Conservation (phyloP, 495 filamentous ascomycete species). For the Ascobolus immersus region DNA sequence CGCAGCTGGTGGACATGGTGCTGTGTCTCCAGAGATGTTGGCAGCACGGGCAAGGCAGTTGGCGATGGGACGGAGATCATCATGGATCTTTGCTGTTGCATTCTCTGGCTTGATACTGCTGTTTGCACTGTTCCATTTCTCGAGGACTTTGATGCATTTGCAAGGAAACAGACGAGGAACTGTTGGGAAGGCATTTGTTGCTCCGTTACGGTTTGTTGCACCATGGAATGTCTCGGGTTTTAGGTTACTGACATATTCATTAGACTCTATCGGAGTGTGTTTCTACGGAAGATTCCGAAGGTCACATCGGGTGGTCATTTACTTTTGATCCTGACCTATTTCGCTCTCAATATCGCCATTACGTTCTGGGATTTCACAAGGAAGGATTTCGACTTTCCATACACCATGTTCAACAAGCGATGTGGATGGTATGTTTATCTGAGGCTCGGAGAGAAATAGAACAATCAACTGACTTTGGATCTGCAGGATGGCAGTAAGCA, state of each 20-base stretch:
- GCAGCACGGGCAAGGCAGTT: not conserved
- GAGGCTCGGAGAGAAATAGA: not conserved
- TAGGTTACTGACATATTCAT: not conserved
- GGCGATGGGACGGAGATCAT: not conserved
- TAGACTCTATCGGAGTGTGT: slow-evolving; percentile 11
- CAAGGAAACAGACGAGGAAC: slow-evolving; percentile 4
- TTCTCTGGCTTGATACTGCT: slow-evolving; percentile 8
- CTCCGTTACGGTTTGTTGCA: slow-evolving; percentile 6
- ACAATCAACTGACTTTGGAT: not conserved
- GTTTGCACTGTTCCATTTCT: slow-evolving; percentile 8
- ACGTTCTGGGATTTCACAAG: slow-evolving; percentile 24
- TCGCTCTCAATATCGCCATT: slow-evolving; percentile 26
- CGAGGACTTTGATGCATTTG: slow-evolving; percentile 6
- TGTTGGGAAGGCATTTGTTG: slow-evolving; percentile 6
- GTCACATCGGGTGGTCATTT: slow-evolving; percentile 29
- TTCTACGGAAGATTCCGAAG: slow-evolving; percentile 23
- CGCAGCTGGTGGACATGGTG: too few relatives aligned
- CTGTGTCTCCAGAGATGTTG: too few relatives aligned
- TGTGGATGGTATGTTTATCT: slow-evolving; percentile 25
- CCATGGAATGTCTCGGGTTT: not conserved
- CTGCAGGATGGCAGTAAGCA: slow-evolving; percentile 28
- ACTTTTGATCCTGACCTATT: slow-evolving; percentile 22
- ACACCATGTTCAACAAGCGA: slow-evolving; percentile 17
- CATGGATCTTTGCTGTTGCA: slow-evolving; percentile 7
- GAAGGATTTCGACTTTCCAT: slow-evolving; percentile 17